phyloP scores from a whole-genome alignment of 2,329 filamentous ascomycete genomes.

The Ceratocystis eucalypticola region DNA sequence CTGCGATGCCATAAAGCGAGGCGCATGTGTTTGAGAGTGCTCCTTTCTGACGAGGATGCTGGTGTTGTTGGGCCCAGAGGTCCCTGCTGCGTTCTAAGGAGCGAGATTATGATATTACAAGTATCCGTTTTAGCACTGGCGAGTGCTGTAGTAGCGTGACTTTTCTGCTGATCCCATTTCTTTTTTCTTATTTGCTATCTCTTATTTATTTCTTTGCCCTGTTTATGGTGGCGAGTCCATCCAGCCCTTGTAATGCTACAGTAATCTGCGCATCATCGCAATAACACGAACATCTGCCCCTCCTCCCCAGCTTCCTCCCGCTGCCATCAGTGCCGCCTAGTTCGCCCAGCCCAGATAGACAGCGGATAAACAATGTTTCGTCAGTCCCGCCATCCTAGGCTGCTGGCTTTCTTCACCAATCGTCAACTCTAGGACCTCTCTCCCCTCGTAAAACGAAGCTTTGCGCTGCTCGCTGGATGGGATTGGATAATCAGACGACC shows the following conservation, averaged over 20 bases:
- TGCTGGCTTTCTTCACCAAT: not conserved
- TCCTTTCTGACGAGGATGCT: no score
- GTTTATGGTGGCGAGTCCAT: no score
- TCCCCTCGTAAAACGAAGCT: not conserved
- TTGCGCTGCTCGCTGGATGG: not conserved
- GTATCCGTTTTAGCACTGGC: not conserved
- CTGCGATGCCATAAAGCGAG: conserved; percentile 13
- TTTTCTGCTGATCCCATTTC: not conserved
- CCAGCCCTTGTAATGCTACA: no score
- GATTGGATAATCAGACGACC: not conserved
- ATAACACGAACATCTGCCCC: not conserved
- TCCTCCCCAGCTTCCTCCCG: not conserved
- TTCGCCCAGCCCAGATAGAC: not conserved
- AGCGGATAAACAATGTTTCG: conserved; percentile 1
- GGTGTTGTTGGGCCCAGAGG: not conserved
- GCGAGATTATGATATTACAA: not conserved
- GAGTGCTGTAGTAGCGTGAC: not conserved
- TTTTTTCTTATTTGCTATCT: not conserved
- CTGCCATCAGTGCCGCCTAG: not conserved
- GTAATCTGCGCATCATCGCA: not conserved
- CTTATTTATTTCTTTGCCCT: no score
- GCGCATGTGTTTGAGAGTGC: no score
- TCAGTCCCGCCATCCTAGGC: not conserved
- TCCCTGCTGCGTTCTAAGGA: not conserved
- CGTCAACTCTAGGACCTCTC: not conserved